Conservation (phyloP, 2,329 filamentous ascomycete species). For the Aciculosporium take region DNA sequence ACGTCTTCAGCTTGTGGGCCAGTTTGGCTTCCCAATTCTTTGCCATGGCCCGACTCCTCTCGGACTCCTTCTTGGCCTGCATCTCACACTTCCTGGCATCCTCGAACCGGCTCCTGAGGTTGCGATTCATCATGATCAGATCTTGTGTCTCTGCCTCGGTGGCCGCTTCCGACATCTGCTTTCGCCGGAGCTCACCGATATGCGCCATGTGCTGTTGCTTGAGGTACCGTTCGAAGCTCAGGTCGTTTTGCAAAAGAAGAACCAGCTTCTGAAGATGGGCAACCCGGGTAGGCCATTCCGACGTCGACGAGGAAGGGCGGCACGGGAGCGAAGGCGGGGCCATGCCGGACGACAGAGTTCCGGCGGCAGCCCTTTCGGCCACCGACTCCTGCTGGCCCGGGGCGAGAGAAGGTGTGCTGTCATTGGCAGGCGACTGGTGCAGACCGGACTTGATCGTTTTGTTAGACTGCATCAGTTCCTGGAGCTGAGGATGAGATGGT, state of each 20-base stretch:
- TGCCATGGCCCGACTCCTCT: constrained; percentile 55
- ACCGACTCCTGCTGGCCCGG: constrained; percentile 35
- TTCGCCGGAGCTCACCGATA: constrained; percentile 62
- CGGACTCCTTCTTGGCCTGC: constrained; percentile 56
- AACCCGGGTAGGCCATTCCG: constrained; percentile 24
- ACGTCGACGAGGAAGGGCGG: constrained; percentile 16
- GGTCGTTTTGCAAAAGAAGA: constrained; percentile 62
- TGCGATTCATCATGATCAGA: constrained; percentile 61
- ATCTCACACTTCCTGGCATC: constrained; percentile 58
- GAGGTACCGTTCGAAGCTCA: constrained; percentile 72
- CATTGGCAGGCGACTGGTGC: constrained; percentile 40
- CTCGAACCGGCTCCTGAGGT: constrained; percentile 56
- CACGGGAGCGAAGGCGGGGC: constrained; percentile 15
- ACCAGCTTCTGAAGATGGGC: constrained; percentile 56
- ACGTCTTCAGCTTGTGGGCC: constrained; percentile 46
- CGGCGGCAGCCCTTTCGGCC: constrained; percentile 21
- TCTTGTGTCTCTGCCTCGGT: constrained; percentile 74
- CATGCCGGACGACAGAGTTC: constrained; percentile 9
- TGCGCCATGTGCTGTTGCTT: constrained; percentile 73
- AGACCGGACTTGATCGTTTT: constrained; percentile 42
- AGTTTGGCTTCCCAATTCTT: constrained; percentile 69
- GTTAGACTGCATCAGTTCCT: constrained; percentile 47
- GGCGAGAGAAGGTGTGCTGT: constrained; percentile 40
- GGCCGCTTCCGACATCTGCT: constrained; percentile 61
- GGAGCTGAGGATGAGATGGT: constrained; percentile 39